Percentiles rank a stretch among this genome's conserved stretches.
These are phyloP conservation scores for Trichoderma asperelloides DNA, from an alignment of 495 filamentous ascomycete genomes.

Conservation along the genomic window DNA sequence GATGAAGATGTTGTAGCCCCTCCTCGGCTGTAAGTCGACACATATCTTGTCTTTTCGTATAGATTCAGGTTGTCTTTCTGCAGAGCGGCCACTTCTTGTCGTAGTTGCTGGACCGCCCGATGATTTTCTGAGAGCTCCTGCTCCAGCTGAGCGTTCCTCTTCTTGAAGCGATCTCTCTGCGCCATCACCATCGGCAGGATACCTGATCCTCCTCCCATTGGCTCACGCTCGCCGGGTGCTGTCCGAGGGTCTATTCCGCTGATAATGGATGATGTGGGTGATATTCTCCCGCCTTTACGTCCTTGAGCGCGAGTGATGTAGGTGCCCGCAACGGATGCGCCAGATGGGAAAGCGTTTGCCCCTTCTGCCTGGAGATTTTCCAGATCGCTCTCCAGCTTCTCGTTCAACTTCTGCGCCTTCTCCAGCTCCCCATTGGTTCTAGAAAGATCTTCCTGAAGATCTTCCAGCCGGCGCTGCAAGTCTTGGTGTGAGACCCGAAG, in stretches of 20 bases:
- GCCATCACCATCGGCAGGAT: slow-evolving; percentile 98
- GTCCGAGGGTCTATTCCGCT: slow-evolving; percentile 75
- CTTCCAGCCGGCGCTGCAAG: slow-evolving; percentile 69
- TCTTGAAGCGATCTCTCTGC: slow-evolving; percentile 96
- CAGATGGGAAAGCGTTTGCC: slow-evolving; percentile 72
- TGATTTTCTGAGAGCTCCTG: slow-evolving; percentile 80
- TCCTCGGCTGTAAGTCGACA: slow-evolving; percentile 78
- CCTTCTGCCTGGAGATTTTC: slow-evolving; percentile 77
- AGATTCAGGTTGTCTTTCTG: slow-evolving; percentile 95
- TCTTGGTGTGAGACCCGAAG: slow-evolving; percentile 91
- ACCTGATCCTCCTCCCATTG: slow-evolving; percentile 73
- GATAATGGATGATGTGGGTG: slow-evolving; percentile 95
- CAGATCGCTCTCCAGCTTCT: slow-evolving; percentile 88
- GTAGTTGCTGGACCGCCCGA: slow-evolving; percentile 70
- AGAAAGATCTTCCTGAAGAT: slow-evolving; percentile 74
- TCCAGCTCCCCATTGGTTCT: slow-evolving; percentile 79
- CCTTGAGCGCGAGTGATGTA: slow-evolving; percentile 66
- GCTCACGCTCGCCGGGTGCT: slow-evolving; percentile 56
- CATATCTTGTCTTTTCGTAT: slow-evolving; percentile 96
- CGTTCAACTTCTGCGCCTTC: slow-evolving; percentile 71
- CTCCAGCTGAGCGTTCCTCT: slow-evolving; percentile 86
- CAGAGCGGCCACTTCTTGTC: slow-evolving; percentile 83
- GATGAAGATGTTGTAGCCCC: slow-evolving; percentile 54
- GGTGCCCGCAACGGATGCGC: slow-evolving; percentile 87
- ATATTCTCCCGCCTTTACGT: slow-evolving; percentile 51